A percentile compares a stretch with the other conserved stretches of the same genome.
Evolutionary conservation across 495 filamentous ascomycete species (phyloP).

Genomic region (Neurospora cerealis): DNA sequence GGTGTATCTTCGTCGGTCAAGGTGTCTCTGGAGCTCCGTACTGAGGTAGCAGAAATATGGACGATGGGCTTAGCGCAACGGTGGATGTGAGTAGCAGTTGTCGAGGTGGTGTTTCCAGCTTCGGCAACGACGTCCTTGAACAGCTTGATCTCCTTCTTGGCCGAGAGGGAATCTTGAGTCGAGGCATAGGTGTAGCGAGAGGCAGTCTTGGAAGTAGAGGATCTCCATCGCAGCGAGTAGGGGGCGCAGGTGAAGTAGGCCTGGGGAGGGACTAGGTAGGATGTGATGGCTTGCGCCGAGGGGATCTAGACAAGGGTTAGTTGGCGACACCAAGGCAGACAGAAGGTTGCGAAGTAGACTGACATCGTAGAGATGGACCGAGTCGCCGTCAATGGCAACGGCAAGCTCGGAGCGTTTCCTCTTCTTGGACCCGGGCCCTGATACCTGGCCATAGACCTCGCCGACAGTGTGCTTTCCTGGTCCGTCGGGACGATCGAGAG

Average conservation of each 20-base stretch:
- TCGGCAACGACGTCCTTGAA: constrained; percentile 54
- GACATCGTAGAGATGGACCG: constrained; percentile 90
- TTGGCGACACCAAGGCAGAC: not conserved
- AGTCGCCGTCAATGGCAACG: constrained; percentile 82
- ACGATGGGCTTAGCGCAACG: constrained; percentile 16
- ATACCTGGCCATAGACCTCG: constrained; percentile 54
- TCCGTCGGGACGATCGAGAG: constrained; percentile 45
- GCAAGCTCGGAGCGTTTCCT: constrained; percentile 77
- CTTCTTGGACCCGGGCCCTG: constrained; percentile 59
- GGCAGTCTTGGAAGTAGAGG: constrained; percentile 38
- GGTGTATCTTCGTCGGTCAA: constrained; percentile 1
- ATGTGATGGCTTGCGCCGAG: constrained; percentile 69
- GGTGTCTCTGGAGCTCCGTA: constrained; percentile 4
- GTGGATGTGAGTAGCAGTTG: constrained; percentile 11
- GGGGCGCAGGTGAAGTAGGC: constrained; percentile 68
- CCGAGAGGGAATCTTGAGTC: constrained; percentile 22
- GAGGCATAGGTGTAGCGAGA: constrained; percentile 64
- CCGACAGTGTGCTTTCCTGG: constrained; percentile 49
- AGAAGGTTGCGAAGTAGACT: constrained; percentile 7
- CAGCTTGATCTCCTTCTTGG: constrained; percentile 33
- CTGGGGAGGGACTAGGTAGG: constrained; percentile 77
- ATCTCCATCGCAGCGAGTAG: constrained; percentile 59
- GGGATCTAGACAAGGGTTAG: constrained; percentile 48
- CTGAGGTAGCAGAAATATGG: constrained; percentile 18
- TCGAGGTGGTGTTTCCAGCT: constrained; percentile 44